Conservation (phyloP, 768 basidiomycete genomes). For the Boletus speciosus region DNA sequence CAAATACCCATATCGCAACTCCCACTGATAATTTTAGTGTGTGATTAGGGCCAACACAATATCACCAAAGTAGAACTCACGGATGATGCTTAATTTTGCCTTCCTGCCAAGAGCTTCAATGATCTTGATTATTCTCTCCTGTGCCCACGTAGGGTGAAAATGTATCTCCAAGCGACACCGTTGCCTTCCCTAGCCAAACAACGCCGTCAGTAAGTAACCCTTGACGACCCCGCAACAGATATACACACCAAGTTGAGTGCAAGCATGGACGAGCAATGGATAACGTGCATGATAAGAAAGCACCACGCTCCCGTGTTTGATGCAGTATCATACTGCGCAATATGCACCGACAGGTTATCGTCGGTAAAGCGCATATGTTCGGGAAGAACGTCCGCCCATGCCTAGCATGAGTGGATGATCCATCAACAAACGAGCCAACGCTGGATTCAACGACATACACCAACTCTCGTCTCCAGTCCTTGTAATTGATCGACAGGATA, state of each 20-base stretch:
- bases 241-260: constrained; percentile 59
- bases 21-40: constrained; percentile 47
- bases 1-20: constrained; percentile 56
- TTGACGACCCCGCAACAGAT: not conserved
- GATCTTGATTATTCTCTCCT: constrained; percentile 38
- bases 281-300: constrained; percentile 70
- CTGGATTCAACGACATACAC: constrained; percentile 16
- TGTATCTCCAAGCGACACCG: constrained; percentile 29
- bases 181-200: constrained; percentile 26
- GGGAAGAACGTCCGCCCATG: constrained; percentile 67
- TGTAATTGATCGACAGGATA: constrained; percentile 34
- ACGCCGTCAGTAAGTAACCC: not conserved
- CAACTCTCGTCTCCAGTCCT: constrained; percentile 46
- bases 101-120: constrained; percentile 39
- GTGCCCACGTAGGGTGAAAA: constrained; percentile 32
- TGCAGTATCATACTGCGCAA: constrained; percentile 75
- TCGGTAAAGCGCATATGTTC: constrained; percentile 69
- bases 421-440: constrained; percentile 3
- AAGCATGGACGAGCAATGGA: constrained; percentile 66
- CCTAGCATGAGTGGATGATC: constrained; percentile 33
- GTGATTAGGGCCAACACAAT: constrained; percentile 13
- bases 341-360: constrained; percentile 63
- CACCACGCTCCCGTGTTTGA: constrained; percentile 81
- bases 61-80: constrained; percentile 41
- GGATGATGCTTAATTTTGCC: constrained; percentile 41